These are phyloP conservation scores for Marsdenia floribunda DNA, from an alignment of 257 asterid species.

Conservation along the genomic window DNA sequence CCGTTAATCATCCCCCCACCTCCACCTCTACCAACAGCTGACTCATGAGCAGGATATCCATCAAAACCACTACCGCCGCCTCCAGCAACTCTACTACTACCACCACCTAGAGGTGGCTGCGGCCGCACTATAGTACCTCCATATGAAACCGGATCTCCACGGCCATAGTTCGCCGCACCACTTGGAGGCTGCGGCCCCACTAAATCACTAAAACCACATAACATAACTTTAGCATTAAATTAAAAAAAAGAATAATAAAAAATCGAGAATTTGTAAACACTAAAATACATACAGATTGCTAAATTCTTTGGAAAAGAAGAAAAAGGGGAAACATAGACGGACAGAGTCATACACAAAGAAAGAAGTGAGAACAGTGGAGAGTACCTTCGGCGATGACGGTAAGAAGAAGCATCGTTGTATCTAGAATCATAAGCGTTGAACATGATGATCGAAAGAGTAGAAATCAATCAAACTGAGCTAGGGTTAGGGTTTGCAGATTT, in stretches of 20 bases:
- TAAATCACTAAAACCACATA: constrained; percentile 51
- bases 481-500: constrained; percentile 7
- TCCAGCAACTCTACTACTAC: constrained; percentile 27
- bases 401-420: constrained; percentile 57
- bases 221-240: neutral
- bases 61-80: constrained; percentile 25
- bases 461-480: neutral
- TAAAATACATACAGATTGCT: neutral
- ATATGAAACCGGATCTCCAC: constrained; percentile 43
- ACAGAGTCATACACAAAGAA: neutral
- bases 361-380: neutral
- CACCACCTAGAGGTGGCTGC: constrained; percentile 29
- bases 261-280: neutral
- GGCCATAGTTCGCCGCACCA: constrained; percentile 44
- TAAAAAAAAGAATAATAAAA: neutral
- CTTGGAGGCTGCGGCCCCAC: constrained; percentile 43
- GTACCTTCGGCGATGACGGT: constrained; percentile 86
- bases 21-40: constrained; percentile 38
- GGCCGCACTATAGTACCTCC: constrained; percentile 43
- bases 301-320: neutral
- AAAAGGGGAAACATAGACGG: neutral
- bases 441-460: constrained; percentile 37
- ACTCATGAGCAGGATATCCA: constrained; percentile 35
- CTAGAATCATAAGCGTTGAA: constrained; percentile 57
- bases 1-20: constrained; percentile 35